These are phyloP conservation scores for Gossypium mustelinum DNA, from an alignment of 345 rosid species.

Conservation along the genomic window DNA sequence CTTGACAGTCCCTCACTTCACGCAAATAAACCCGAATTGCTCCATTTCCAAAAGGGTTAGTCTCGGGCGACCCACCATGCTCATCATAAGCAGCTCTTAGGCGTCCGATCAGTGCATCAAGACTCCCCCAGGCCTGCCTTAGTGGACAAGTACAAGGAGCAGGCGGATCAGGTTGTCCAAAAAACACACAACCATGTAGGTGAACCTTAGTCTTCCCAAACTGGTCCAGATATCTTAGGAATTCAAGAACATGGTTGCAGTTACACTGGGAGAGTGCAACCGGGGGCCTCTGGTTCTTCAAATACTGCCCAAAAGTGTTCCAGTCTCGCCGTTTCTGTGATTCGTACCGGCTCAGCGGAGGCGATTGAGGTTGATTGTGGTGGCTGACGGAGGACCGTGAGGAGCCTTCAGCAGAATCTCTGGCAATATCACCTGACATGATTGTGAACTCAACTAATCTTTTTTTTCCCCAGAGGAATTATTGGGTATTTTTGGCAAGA, in stretches of 20 bases:
- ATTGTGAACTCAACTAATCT: slow-evolving; percentile 4
- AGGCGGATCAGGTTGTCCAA: slow-evolving; percentile 84
- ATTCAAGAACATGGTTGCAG: slow-evolving; percentile 67
- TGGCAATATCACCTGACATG: slow-evolving; percentile 31
- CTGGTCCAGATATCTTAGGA: slow-evolving; percentile 73
- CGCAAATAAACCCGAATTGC: slow-evolving; percentile 65
- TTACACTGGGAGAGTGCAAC: slow-evolving; percentile 48
- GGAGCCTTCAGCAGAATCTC: slow-evolving; percentile 37
- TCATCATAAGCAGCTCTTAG: slow-evolving; percentile 85
- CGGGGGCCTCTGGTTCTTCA: slow-evolving; percentile 71
- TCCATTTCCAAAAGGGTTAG: slow-evolving; percentile 75
- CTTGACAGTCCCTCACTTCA: slow-evolving; percentile 75
- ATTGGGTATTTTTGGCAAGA: slow-evolving; percentile 24
- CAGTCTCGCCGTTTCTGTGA: slow-evolving; percentile 83
- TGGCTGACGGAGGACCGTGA: slow-evolving; percentile 35
- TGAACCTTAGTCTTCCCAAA: slow-evolving; percentile 88
- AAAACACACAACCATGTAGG: slow-evolving; percentile 61
- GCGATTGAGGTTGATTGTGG: slow-evolving; percentile 25
- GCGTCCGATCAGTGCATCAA: slow-evolving; percentile 87
- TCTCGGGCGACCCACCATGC: slow-evolving; percentile 61
- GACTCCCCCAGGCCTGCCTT: slow-evolving; percentile 89
- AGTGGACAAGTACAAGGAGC: slow-evolving; percentile 80
- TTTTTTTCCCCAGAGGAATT: slow-evolving; percentile 11
- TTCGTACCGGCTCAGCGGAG: slow-evolving; percentile 71
- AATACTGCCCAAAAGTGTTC: slow-evolving; percentile 84